Base-by-base conservation (phyloP, 2,329 filamentous ascomycete genomes). In the Aspergillus puulaauensis region DNA sequence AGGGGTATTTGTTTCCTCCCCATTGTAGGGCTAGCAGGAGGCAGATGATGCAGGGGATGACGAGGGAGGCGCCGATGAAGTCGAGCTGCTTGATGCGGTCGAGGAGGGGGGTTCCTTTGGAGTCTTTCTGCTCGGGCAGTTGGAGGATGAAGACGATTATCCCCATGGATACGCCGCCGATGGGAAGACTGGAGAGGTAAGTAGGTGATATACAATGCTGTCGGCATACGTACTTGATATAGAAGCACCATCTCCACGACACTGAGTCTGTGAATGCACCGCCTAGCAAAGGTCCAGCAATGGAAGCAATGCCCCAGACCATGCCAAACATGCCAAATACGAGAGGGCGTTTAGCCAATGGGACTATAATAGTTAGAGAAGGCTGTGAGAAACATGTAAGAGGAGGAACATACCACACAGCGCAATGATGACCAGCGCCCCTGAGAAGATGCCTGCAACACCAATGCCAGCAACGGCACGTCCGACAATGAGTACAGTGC, bases 11-110 rank as follows among this genome's bases (percentile, higher is more conserved):
- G 41, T 79, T 73, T 15, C 83, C 83, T 11, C 82, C 83, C 80
- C 82, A 86, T 65, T 85, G 80, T 43, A 86, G 73, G 7, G 82
- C 83, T 6, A 86, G 75, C 6, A 86, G 70, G 8, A 85, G 74
- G 61, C 79, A 82, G 60, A 84, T 66, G 50, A 85, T 76, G 48
- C 78, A 75, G 2, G 82, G 80, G 43, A 84, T 75, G 64, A 84
- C 76, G 57, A 83, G 69, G 21, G 68, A 67, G 1, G 79, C 77
- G 35, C 83, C 82, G 9, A 76, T 51, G n/a, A 82, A 69, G 64
- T 85, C 83, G 45, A 85, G 72, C 19, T 58, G 61, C 43, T 51
- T 57, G 39, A 56, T 47, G 24, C 57, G 33, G 14, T 52, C 19
- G 15, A 54, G 27, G n/a, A 57, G 44, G 2, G 23, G 50, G 5